Evolutionary conservation across 306 rosid species (phyloP), one percentile per base, ranked within the genome.

Genomic region (Vigna hirtella): DNA sequence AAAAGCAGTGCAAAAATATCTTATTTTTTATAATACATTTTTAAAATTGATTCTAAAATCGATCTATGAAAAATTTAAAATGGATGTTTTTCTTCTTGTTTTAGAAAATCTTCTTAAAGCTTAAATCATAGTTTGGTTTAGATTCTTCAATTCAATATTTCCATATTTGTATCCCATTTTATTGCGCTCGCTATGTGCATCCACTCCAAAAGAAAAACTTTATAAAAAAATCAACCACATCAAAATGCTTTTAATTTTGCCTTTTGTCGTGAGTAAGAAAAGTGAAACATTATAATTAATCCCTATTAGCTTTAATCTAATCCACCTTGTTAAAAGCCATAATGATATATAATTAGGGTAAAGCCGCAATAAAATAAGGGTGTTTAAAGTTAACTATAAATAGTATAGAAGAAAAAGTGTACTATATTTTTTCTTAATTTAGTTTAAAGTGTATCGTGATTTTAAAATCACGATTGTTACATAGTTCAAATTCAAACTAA

Each of bases 151-250:
- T 40, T 4, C 4, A 30, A 30, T 30, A 56, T n/a, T 77, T 43
- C 69, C 38, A 55, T 26, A 9, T 77, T 66, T 15, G 45, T 53
- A 24, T 11, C 55, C 24, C 40, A 17, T 32, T 75, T 34, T 40
- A 50, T 77, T 77, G 43, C 15, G 18, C 24, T 13, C 14, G 28
- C 36, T 76, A 36, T 24, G 57, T 66, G 65, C 51, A 49, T 14
- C 81, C 73, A 77, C 74, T 42, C 34, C 34, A 66, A 57, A 77
- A 55, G 61, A 68, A 7, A 40, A 77, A 45, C 63, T 78, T 78
- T 77, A 45, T 78, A 17, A 50, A 45, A 10, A 10, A 69, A 26
- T 26, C 28, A 26, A 26, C 28, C 28, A 2, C 28, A 2, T 26
- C 28, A 0, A 26, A 26, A 47, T 70, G 76, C 51, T 66, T 77